Evolutionary conservation across 257 asterid species (phyloP).

Genomic region (Solanum virginianum): DNA sequence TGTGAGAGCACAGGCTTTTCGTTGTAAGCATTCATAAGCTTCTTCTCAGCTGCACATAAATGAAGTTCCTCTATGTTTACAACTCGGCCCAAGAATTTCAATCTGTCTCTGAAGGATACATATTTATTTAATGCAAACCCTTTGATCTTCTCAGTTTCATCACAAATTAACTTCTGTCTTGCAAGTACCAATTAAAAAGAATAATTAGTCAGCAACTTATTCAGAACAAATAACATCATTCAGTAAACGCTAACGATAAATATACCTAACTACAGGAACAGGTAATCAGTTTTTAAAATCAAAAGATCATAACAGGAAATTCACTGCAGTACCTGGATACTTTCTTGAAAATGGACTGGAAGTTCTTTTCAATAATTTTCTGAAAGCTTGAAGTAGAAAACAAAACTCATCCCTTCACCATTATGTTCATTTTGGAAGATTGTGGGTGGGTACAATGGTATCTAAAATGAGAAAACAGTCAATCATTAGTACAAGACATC

Average conservation of each 20-base stretch:
- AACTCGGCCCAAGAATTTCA: background rate
- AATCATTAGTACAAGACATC: background rate
- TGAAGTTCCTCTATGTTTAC: constrained; percentile 3
- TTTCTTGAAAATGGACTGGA: constrained; percentile 65
- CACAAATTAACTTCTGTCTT: constrained; percentile 39
- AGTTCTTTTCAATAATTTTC: constrained; percentile 59
- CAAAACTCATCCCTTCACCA: constrained; percentile 73
- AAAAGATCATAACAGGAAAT: background rate
- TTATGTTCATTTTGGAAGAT: constrained; percentile 60
- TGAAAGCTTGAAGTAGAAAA: constrained; percentile 71
- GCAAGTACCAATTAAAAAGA: background rate
- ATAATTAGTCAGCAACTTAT: background rate
- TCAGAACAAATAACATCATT: background rate
- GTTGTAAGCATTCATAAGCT: background rate
- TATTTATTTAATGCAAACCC: background rate
- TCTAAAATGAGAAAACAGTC: constrained; percentile 20
- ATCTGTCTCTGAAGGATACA: background rate
- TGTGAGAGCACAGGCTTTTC: background rate
- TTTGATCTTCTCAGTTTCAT: background rate
- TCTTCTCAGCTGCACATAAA: background rate
- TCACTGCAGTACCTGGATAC: constrained; percentile 41
- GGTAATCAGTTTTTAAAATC: background rate
- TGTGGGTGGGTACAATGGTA: constrained; percentile 71
- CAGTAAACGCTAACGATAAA: background rate
- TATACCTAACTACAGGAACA: background rate